A percentile compares a stretch with the other conserved stretches of the same genome.
phyloP scores from a whole-genome alignment of 2,329 filamentous ascomycete genomes.

The Alternaria burnsii region DNA sequence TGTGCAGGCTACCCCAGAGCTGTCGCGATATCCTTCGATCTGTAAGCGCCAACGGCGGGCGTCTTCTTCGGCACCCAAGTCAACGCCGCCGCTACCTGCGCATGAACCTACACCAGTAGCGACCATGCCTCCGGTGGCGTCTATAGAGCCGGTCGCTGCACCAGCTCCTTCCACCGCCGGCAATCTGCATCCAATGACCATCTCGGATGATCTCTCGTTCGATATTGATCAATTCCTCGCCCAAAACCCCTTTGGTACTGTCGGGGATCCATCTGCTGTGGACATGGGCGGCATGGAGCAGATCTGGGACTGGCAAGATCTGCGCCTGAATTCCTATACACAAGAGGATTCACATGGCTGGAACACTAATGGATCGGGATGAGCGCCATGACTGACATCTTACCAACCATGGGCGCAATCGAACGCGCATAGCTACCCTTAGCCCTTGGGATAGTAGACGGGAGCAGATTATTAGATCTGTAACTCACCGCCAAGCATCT shows the following conservation, averaged over 20 bases:
- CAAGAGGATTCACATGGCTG: background rate
- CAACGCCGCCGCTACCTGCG: background rate
- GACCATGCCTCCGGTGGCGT: background rate
- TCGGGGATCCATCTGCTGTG: conserved; percentile 15
- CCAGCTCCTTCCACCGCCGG: background rate
- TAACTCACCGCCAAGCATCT: too few species aligned
- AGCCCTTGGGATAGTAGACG: background rate
- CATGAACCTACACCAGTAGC: background rate
- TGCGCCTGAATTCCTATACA: conserved; percentile 33
- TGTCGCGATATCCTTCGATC: conserved; percentile 22
- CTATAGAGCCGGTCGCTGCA: background rate
- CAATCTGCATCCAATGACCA: conserved; percentile 1
- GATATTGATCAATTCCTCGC: conserved; percentile 42
- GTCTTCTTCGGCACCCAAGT: conserved; percentile 1
- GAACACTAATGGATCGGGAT: background rate
- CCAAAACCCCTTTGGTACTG: conserved; percentile 34
- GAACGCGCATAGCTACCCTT: too few species aligned
- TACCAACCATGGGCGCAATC: background rate
- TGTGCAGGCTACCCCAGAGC: conserved; percentile 37
- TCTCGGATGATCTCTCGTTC: conserved; percentile 32
- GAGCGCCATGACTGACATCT: background rate
- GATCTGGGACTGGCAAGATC: conserved; percentile 44
- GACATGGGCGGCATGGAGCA: conserved; percentile 45
- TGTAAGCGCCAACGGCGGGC: conserved; percentile 31
- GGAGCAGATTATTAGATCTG: background rate